Evolutionary conservation across 2,329 filamentous ascomycete species (phyloP), one percentile per base, ranked within the genome.

Genomic region (Bipolaris cookei): DNA sequence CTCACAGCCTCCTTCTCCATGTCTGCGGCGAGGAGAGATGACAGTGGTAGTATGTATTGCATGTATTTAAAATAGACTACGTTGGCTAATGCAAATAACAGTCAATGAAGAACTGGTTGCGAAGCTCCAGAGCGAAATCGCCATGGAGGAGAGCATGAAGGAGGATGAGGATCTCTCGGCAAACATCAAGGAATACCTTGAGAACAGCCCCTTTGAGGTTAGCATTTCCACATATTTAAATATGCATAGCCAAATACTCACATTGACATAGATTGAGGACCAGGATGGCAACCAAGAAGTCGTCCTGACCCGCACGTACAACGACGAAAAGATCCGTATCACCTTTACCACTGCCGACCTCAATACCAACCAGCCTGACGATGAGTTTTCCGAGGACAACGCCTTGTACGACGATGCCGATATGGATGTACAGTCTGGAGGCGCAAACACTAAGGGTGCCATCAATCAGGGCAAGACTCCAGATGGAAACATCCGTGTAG

Each of bases 311-410:
- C 90, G 93, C 72, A 89, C 86, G 64, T 94, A 91, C 72, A 90
- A 90, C 70, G 88, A 96, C 62, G 95, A 99, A 83, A 91, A 89
- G 92, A 91, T 94, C 80, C 89, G 88, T 61, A 85, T 96, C 64
- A 87, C 88, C 64, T 96, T 96, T 81, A 92, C 90, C 66, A 91
- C 96, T 71, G 87, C 90, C 67, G 92, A 96, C 76, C 85, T 96
- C 61, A 86, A 90, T 80, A 78, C 71, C 71, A 65, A 71, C 62
- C 58, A 72, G 53, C 61, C 69, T 34, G 56, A 66, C 42, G 64
- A 69, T 23, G 76, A 82, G 47, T 83, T 89, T 14, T 82, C 82
- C 44, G 77, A 88, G 56, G 81, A 79, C 52, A 86, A 87, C 54
- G 73, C 77, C 62, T 71, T 75, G 34, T 74, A 72, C 37, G 73